A percentile compares a stretch with the other conserved stretches of the same genome.
These are phyloP conservation scores for Thelephora terrestris DNA, from an alignment of 1,284 basidiomycete species.

Conservation along the genomic window DNA sequence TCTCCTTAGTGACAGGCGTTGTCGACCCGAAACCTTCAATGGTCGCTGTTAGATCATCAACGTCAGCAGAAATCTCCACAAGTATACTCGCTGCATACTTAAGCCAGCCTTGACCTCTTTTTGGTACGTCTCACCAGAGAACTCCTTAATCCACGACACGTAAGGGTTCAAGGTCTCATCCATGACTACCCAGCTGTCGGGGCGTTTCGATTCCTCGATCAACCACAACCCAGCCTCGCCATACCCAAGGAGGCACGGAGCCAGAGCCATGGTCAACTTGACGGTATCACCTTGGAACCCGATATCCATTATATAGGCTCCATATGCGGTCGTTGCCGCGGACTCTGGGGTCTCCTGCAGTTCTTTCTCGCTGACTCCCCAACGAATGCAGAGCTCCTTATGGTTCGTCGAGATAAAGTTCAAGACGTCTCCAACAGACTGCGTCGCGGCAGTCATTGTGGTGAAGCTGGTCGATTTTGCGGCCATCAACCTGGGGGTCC, in stretches of 20 bases:
- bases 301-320: constrained; percentile 75
- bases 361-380: constrained; percentile 53
- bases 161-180: constrained; percentile 53
- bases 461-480: constrained; percentile 65
- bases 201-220: constrained; percentile 40
- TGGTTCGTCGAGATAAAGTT: constrained; percentile 64
- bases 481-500: constrained; percentile 49
- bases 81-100: constrained; percentile 30
- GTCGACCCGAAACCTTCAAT: constrained; percentile 50
- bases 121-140: constrained; percentile 65
- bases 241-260: constrained; percentile 86
- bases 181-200: constrained; percentile 38
- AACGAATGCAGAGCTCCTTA: constrained; percentile 57
- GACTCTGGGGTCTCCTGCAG: constrained; percentile 58
- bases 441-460: constrained; percentile 55
- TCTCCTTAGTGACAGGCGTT: constrained; percentile 54
- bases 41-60: constrained; percentile 32
- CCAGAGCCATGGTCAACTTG: constrained; percentile 71
- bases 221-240: constrained; percentile 90
- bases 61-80: background rate
- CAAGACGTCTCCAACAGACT: constrained; percentile 57
- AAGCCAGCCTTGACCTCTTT: constrained; percentile 61
- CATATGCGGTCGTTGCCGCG: constrained; percentile 71
- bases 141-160: constrained; percentile 76
- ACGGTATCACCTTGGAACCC: constrained; percentile 70